These are phyloP conservation scores for Cyberlindnera euphorbiae DNA, from an alignment of 805 yeast genomes.

Conservation along the genomic window DNA sequence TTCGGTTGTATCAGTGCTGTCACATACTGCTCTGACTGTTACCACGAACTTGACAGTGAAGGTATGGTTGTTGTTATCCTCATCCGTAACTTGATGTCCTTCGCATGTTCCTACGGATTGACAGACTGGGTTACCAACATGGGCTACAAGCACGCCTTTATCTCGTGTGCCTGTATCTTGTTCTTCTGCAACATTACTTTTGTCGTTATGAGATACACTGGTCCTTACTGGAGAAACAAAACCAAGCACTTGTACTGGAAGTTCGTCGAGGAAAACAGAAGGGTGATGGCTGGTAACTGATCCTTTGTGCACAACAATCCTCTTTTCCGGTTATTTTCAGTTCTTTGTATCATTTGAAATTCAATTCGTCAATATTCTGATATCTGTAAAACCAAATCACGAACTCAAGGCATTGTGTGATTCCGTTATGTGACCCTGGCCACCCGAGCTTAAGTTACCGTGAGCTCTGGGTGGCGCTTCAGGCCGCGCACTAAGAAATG, in stretches of 20 bases:
- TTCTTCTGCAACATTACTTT: conserved; percentile 19
- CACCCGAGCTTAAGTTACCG: no score
- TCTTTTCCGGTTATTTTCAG: no score
- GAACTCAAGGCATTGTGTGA: no score
- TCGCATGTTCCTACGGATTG: conserved; percentile 55
- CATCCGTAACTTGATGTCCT: conserved; percentile 53
- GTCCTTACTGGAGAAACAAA: conserved; percentile 25
- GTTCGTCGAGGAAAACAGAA: conserved; percentile 21
- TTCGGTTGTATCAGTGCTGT: conserved; percentile 38
- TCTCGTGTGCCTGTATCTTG: conserved; percentile 29
- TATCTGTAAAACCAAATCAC: no score
- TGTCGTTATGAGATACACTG: conserved; percentile 22
- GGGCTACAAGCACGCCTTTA: conserved; percentile 52
- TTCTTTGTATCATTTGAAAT: no score
- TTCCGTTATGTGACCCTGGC: no score
- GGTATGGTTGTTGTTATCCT: conserved; percentile 53
- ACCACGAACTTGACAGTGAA: conserved; percentile 47
- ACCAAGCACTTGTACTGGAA: conserved; percentile 21
- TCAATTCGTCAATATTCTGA: no score
- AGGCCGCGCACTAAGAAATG: no score
- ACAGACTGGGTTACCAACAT: conserved; percentile 50
- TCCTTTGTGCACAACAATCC: no score
- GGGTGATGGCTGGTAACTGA: conserved; percentile 3
- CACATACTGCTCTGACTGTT: conserved; percentile 51
- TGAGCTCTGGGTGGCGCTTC: no score